Evolutionary conservation across 1,284 basidiomycete species (phyloP).

Genomic region (Fomes fomentarius): DNA sequence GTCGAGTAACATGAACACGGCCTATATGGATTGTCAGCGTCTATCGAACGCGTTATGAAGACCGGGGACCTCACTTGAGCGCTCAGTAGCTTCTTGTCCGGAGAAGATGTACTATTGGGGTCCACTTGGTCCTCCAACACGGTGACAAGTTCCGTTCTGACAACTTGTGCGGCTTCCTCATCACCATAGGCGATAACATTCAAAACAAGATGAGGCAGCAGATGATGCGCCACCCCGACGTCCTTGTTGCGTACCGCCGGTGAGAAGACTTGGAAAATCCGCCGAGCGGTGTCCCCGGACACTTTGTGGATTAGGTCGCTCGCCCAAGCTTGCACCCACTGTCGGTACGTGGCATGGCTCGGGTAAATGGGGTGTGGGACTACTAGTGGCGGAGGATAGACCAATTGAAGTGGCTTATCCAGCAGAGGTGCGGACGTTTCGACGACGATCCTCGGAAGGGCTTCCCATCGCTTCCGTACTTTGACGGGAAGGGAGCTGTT

Average conservation of each 20-base stretch:
- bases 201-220: slow-evolving; percentile 92
- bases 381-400: slow-evolving; percentile 39
- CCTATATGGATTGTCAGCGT: slow-evolving; percentile 47
- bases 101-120: slow-evolving; percentile 54
- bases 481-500: slow-evolving; percentile 59
- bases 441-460: slow-evolving; percentile 81
- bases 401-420: slow-evolving; percentile 68
- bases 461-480: slow-evolving; percentile 77
- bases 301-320: slow-evolving; percentile 78
- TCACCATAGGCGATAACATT: slow-evolving; percentile 84
- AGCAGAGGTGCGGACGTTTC: slow-evolving; percentile 92
- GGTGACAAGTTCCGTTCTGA: slow-evolving; percentile 78
- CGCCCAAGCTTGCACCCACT: slow-evolving; percentile 96
- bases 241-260: slow-evolving; percentile 87
- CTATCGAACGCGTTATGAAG: neutral
- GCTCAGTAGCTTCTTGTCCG: slow-evolving; percentile 83
- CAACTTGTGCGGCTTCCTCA: slow-evolving; percentile 62
- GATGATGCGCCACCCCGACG: slow-evolving; percentile 86
- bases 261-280: slow-evolving; percentile 83
- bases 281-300: slow-evolving; percentile 57
- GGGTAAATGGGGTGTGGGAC: slow-evolving; percentile 79
- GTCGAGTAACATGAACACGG: slow-evolving; percentile 93
- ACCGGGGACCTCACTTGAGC: slow-evolving; percentile 71
- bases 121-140: slow-evolving; percentile 91
- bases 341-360: slow-evolving; percentile 80